Base-by-base conservation (phyloP, 108 stramenopile genomes). In the Cylindrotheca fusiformis region DNA sequence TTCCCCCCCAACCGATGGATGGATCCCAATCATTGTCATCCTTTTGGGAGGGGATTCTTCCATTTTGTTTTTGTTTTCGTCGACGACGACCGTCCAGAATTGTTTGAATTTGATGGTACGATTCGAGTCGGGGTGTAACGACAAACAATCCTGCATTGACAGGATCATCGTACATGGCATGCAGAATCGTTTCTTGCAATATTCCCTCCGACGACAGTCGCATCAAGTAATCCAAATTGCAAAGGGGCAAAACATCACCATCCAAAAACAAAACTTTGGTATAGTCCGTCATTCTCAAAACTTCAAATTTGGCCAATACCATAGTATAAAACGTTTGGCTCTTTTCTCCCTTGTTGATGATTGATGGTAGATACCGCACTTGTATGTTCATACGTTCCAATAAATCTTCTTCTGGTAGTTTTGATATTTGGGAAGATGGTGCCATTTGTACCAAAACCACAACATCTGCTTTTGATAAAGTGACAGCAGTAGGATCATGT, bases 221-320 rank as follows among this genome's bases (percentile, higher is more conserved):
- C 55, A 87, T 77, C 22, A 80, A 19, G 52, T 81, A 79, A 58
- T 87, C 86, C 55, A 82, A 48, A 71, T 80, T 79, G 44, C 61
- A 70, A 23, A 79, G 45, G 12, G 86, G 82, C 18, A 85, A 59
- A 12, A 82, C 65, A 71, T 90, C 89, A 18, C 72, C 71, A 60
- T 90, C 89, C 57, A 90, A 24, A 60, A 85, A 84, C 52, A 86
- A 44, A 0, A 86, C 67, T 4, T 79, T 73, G 41, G 72, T 27
- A 59, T 86, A 90, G 52, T 79, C 65, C 25, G 75, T 76, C 67
- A 78, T 49, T 33, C 53, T 48, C 12, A 81, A 46, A 1, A 76
- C 33, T 19, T 67, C 66, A 41, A 84, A 84, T 32, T 78, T 78
- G 29, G 77, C 75, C 63, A 67, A 55, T 33, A 70, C 66, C 19